A percentile compares a stretch with the other conserved stretches of the same genome.
These are phyloP conservation scores for Herpomyces periplanetae DNA, from an alignment of 2,329 filamentous ascomycete genomes.

Conservation along the genomic window DNA sequence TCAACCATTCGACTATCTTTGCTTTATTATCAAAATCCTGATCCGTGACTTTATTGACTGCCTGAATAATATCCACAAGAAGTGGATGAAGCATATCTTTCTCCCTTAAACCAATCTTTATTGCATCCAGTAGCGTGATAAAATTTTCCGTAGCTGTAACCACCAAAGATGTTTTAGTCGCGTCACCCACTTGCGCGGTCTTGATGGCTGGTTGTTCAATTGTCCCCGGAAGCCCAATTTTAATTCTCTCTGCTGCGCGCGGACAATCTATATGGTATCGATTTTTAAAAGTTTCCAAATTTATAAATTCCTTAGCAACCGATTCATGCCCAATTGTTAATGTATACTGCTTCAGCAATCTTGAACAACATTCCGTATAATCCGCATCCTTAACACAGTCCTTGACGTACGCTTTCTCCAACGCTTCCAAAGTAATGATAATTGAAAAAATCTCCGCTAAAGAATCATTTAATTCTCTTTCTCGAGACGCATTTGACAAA, in stretches of 20 bases:
- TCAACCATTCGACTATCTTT: slow-evolving; percentile 96
- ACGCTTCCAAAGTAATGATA: slow-evolving; percentile 64
- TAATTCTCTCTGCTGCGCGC: slow-evolving; percentile 59
- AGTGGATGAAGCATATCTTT: slow-evolving; percentile 91
- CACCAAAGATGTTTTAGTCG: slow-evolving; percentile 23
- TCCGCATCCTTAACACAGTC: slow-evolving; percentile 67
- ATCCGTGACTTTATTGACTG: slow-evolving; percentile 83
- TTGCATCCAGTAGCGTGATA: slow-evolving; percentile 80
- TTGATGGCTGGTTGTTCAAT: slow-evolving; percentile 16
- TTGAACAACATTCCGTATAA: slow-evolving; percentile 82
- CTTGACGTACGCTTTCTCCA: slow-evolving; percentile 85
- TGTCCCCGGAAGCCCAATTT: slow-evolving; percentile 68
- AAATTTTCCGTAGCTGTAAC: slow-evolving; percentile 84
- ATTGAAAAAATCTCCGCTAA: slow-evolving; percentile 93
- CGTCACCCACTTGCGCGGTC: slow-evolving; percentile 6
- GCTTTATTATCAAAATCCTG: slow-evolving; percentile 73
- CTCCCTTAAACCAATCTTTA: slow-evolving; percentile 60
- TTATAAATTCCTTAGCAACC: slow-evolving; percentile 54
- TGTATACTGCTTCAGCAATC: slow-evolving; percentile 81
- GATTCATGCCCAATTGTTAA: slow-evolving; percentile 62
- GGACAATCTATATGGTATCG: slow-evolving; percentile 44
- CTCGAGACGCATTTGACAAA: slow-evolving; percentile 42
- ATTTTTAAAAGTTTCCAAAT: slow-evolving; percentile 51
- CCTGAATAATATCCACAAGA: slow-evolving; percentile 76
- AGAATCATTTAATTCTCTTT: slow-evolving; percentile 76